Percentiles rank a stretch among this genome's conserved stretches.
phyloP scores from a whole-genome alignment of 495 filamentous ascomycete genomes.

The Aspergillus ellipticus region DNA sequence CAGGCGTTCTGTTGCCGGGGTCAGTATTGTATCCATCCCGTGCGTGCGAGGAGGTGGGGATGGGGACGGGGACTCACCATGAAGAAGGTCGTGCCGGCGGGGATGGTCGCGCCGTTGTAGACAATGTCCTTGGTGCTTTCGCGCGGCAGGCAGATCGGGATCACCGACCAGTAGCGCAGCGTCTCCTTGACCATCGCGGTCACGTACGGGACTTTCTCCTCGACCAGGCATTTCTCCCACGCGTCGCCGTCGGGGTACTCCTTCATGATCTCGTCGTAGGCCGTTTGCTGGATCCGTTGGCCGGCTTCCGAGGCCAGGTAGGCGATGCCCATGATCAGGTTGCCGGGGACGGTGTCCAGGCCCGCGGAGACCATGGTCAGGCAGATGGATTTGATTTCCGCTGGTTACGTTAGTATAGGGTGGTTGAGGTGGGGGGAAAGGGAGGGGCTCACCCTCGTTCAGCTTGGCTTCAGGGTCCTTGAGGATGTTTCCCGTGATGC shows the following conservation, averaged over 20 bases:
- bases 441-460: constrained; percentile 49
- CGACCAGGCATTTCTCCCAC: constrained; percentile 60
- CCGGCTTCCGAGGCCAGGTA: constrained; percentile 61
- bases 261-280: constrained; percentile 59
- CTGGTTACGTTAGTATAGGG: constrained; percentile 26
- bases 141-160: constrained; percentile 66
- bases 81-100: constrained; percentile 63
- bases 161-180: constrained; percentile 69
- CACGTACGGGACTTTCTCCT: constrained; percentile 69
- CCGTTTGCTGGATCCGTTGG: constrained; percentile 59
- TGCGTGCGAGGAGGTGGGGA: neutral
- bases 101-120: constrained; percentile 56
- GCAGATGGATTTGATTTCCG: constrained; percentile 69
- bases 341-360: constrained; percentile 66
- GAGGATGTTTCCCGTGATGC: constrained; percentile 65
- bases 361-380: constrained; percentile 72
- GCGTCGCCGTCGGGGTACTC: constrained; percentile 63
- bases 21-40: neutral
- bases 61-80: constrained; percentile 42
- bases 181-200: constrained; percentile 67
- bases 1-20: constrained; percentile 53
- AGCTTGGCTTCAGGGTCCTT: constrained; percentile 61
- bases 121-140: constrained; percentile 61
- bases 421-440: neutral
- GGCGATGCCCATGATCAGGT: constrained; percentile 68